Evolutionary conservation across 352 stramenopile species (phyloP), one percentile per base, ranked within the genome.

Genomic region (Pythium oligandrum): DNA sequence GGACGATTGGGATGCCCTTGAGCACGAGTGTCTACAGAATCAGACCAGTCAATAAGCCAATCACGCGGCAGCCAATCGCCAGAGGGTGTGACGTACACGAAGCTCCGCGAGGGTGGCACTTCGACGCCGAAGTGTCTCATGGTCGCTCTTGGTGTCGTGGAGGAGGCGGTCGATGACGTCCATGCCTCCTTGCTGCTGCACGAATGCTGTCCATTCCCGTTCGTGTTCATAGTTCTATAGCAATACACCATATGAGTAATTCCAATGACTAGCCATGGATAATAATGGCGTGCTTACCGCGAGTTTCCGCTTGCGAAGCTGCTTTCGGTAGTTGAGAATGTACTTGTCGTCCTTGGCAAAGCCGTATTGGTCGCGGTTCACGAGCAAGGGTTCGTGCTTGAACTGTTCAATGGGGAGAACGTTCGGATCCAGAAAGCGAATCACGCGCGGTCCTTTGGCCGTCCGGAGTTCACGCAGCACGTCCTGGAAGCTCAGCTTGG

Each of bases 321-420:
- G 69, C 12, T 57, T 65, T 3, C 73, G 65, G 43, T 78, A 73
- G 42, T 66, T 62, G n/a, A 82, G 40, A 26, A 83, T 83, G 61
- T 85, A 78, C 31, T 58, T 50, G 51, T 85, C 74, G 40, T 81
- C 70, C 53, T 85, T 85, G 44, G 72, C 74, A 40, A 85, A 85
- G 4, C 74, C 74, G 48, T 78, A 85, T 40, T 80, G 61, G 45
- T 85, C 74, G 11, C 71, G 68, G 45, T 85, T 85, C 44, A 77
- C 57, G 5, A 85, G 62, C 40, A 52, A 47, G 1, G 37, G 37
- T 12, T 74, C 64, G 26, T 77, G 59, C n/a, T 56, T 56, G 44
- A 70, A 58, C 7, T 64, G 50, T 3, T 59, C 44, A 6, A 85
- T 45, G 6, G 69, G 49, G 9, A 83, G 46, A 35, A 85, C 63